These are phyloP conservation scores for Apiospora kogelbergensis DNA, from an alignment of 2,329 filamentous ascomycete species.

Conservation along the genomic window DNA sequence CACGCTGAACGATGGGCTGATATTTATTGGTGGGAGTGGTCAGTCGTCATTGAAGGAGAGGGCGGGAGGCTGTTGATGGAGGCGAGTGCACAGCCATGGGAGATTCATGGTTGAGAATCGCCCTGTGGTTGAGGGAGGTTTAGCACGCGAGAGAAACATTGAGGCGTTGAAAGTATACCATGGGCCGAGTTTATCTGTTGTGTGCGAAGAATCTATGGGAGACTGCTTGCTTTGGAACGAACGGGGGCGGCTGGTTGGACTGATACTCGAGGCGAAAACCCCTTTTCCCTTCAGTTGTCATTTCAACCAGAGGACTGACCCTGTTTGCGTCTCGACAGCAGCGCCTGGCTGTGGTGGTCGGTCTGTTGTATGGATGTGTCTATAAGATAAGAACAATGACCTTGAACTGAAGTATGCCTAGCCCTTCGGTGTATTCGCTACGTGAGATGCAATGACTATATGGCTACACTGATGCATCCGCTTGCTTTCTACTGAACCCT, in stretches of 20 bases:
- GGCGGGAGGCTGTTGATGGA: background rate
- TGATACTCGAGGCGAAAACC: background rate
- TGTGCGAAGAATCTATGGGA: background rate
- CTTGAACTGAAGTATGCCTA: background rate
- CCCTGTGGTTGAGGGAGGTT: background rate
- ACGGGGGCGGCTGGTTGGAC: background rate
- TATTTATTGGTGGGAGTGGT: background rate
- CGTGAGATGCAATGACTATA: background rate
- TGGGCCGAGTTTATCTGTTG: conserved; percentile 5
- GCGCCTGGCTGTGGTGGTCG: background rate
- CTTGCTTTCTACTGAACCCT: no score
- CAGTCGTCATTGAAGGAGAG: background rate
- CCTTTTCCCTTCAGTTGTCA: background rate
- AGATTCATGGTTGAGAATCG: background rate
- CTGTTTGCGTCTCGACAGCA: background rate
- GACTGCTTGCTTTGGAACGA: background rate
- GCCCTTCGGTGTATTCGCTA: background rate
- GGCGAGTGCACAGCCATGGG: background rate
- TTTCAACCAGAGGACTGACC: background rate
- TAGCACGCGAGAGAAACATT: background rate
- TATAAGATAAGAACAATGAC: conserved; percentile 7
- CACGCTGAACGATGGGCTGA: conserved; percentile 21
- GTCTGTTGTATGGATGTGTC: conserved; percentile 6
- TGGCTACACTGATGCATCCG: no score
- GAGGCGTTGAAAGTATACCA: conserved; percentile 14